phyloP scores from a whole-genome alignment of 129 eudicot species.

The Deinandra increscens region DNA sequence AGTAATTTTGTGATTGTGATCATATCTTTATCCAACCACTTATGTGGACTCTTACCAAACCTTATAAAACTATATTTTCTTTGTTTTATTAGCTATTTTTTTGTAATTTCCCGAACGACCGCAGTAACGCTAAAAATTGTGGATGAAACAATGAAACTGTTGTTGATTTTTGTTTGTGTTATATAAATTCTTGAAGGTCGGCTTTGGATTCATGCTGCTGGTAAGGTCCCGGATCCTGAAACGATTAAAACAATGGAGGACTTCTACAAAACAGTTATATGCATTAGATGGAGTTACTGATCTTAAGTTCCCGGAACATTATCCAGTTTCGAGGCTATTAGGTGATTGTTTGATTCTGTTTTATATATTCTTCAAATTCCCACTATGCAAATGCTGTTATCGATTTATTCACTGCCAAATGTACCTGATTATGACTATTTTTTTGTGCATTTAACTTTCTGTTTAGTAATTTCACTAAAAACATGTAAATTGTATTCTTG shows the following conservation, averaged over 20 bases:
- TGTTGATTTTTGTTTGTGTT: neutral
- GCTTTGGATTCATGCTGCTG: conserved; percentile 98
- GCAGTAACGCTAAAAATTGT: conserved; percentile 1
- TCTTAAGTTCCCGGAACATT: conserved; percentile 83
- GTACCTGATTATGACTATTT: too few relatives aligned
- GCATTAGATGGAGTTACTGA: conserved; percentile 79
- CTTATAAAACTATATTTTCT: too few relatives aligned
- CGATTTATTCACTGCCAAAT: too few relatives aligned
- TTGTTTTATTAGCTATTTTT: too few relatives aligned
- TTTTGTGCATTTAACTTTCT: neutral
- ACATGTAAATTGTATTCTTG: conserved; percentile 1
- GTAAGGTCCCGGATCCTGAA: conserved; percentile 79
- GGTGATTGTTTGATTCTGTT: conserved; percentile 37
- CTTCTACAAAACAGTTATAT: conserved; percentile 79
- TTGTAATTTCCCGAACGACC: too few relatives aligned
- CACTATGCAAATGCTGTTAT: too few relatives aligned
- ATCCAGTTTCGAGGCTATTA: conserved; percentile 82
- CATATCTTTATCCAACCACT: too few relatives aligned
- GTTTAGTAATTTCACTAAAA: neutral
- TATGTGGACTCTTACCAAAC: too few relatives aligned
- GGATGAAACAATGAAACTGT: neutral
- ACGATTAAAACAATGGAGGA: conserved; percentile 97
- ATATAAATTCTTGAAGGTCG: conserved; percentile 57
- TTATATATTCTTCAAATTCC: neutral
- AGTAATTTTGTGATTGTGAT: too few relatives aligned